Percentiles rank a stretch among this genome's conserved stretches.
Conservation (phyloP, 805 yeast species). For the Ogataea pilisensis region DNA sequence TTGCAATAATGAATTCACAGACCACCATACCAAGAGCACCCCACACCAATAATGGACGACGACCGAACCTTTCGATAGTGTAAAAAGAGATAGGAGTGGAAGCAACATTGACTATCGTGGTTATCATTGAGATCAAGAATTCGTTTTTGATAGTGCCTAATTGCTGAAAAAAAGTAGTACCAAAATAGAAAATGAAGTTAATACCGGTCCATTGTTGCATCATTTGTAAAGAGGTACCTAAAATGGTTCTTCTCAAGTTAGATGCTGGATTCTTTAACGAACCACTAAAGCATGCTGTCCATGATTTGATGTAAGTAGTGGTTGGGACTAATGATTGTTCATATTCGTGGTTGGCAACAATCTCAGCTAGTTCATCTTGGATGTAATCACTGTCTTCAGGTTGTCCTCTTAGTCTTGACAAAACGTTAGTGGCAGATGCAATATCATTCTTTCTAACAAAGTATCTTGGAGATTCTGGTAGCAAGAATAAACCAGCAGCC, state of each 20-base stretch:
- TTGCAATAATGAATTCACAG: slow-evolving; percentile 58
- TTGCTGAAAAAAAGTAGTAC: slow-evolving; percentile 60
- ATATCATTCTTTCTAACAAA: slow-evolving; percentile 52
- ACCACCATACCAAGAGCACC: slow-evolving; percentile 48
- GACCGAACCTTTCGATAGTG: slow-evolving; percentile 57
- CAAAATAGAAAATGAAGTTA: slow-evolving; percentile 72
- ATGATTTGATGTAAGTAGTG: slow-evolving; percentile 33
- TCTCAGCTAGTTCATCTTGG: slow-evolving; percentile 47
- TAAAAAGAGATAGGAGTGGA: slow-evolving; percentile 54
- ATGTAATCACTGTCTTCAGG: slow-evolving; percentile 43
- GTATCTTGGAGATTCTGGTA: slow-evolving; percentile 79
- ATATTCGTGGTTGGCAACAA: slow-evolving; percentile 47
- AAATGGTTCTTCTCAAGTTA: slow-evolving; percentile 40
- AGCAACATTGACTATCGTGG: slow-evolving; percentile 49
- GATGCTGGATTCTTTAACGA: slow-evolving; percentile 33
- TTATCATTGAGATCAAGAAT: slow-evolving; percentile 48
- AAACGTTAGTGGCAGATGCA: slow-evolving; percentile 53
- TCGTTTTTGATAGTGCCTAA: slow-evolving; percentile 44
- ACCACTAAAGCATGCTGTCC: slow-evolving; percentile 44
- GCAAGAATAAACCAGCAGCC: slow-evolving; percentile 54
- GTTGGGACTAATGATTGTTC: slow-evolving; percentile 35
- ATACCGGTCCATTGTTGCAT: slow-evolving; percentile 78
- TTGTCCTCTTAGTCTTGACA: slow-evolving; percentile 52
- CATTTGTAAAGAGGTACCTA: slow-evolving; percentile 41
- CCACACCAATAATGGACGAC: slow-evolving; percentile 43